Percentiles rank a stretch among this genome's conserved stretches.
Evolutionary conservation across 2,329 filamentous ascomycete species (phyloP).

Genomic region (Cercospora berteroae): DNA sequence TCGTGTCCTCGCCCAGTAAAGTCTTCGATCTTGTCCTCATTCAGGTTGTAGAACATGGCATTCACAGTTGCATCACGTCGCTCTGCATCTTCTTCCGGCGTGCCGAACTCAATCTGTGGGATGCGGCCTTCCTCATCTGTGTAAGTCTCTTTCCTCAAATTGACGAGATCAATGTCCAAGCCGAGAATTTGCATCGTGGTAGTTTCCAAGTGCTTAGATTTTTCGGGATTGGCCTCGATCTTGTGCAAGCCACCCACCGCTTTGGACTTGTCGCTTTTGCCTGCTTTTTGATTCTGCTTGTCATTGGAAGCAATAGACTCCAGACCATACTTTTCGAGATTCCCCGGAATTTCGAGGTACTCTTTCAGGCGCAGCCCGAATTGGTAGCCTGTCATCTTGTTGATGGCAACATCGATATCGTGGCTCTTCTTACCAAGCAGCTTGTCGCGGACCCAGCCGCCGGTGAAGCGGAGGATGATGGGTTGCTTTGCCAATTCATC

Average conservation of each 20-base stretch:
- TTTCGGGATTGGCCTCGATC: slow-evolving; percentile 88
- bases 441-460: slow-evolving; percentile 86
- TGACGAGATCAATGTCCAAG: slow-evolving; percentile 90
- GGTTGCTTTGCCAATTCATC: slow-evolving; percentile 47
- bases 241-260: slow-evolving; percentile 78
- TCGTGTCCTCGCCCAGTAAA: slow-evolving; percentile 70
- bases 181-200: slow-evolving; percentile 82
- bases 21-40: slow-evolving; percentile 77
- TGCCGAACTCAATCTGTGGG: slow-evolving; percentile 90
- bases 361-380: slow-evolving; percentile 69
- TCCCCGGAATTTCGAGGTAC: slow-evolving; percentile 62
- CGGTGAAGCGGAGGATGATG: slow-evolving; percentile 70
- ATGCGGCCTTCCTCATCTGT: slow-evolving; percentile 77
- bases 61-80: slow-evolving; percentile 92
- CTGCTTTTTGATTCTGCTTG: slow-evolving; percentile 42
- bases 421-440: slow-evolving; percentile 69
- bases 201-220: slow-evolving; percentile 94
- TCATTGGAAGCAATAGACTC: slow-evolving; percentile 40
- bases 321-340: slow-evolving; percentile 60
- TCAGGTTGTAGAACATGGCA: slow-evolving; percentile 91
- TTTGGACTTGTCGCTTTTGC: slow-evolving; percentile 46
- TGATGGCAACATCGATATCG: slow-evolving; percentile 84
- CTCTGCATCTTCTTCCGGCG: slow-evolving; percentile 82
- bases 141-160: slow-evolving; percentile 88
- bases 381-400: slow-evolving; percentile 75